Evolutionary conservation across 345 rosid genomes (phyloP).

Genomic region (Citrus trifoliata): DNA sequence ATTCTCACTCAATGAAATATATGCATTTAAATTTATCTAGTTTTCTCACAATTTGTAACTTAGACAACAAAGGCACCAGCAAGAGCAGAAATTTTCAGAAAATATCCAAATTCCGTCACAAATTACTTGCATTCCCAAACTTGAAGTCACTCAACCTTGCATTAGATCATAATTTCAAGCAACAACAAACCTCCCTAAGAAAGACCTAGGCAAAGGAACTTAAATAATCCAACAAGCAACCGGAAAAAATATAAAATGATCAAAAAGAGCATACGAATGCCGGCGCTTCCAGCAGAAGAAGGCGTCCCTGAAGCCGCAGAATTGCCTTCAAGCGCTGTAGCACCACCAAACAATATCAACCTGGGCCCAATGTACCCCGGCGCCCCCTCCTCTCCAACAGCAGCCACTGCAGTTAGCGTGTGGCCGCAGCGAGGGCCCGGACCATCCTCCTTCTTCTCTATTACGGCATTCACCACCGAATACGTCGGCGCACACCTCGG

Average conservation of each 20-base stretch:
- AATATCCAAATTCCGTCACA: background rate
- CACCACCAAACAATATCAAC: constrained; percentile 92
- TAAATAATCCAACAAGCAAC: background rate
- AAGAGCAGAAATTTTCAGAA: background rate
- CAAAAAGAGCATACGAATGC: constrained; percentile 65
- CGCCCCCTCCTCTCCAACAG: constrained; percentile 92
- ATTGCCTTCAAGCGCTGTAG: constrained; percentile 96
- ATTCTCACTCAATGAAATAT: background rate
- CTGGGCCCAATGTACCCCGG: constrained; percentile 80
- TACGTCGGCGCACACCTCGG: constrained; percentile 92
- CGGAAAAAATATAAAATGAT: background rate
- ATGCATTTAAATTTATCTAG: background rate
- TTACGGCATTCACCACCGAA: constrained; percentile 68
- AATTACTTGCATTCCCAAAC: background rate
- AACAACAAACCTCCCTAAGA: background rate
- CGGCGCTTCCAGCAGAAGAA: constrained; percentile 93
- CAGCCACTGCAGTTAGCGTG: constrained; percentile 87
- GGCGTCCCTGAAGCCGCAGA: constrained; percentile 87
- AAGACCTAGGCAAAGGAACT: background rate
- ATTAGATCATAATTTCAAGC: background rate
- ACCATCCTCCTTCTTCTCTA: constrained; percentile 92
- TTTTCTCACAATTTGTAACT: background rate
- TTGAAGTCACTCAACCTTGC: background rate
- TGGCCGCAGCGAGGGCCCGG: constrained; percentile 99
- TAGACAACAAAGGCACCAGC: background rate